These are phyloP conservation scores for Diaporthe longicolla DNA, from an alignment of 2,329 filamentous ascomycete species.

Conservation along the genomic window DNA sequence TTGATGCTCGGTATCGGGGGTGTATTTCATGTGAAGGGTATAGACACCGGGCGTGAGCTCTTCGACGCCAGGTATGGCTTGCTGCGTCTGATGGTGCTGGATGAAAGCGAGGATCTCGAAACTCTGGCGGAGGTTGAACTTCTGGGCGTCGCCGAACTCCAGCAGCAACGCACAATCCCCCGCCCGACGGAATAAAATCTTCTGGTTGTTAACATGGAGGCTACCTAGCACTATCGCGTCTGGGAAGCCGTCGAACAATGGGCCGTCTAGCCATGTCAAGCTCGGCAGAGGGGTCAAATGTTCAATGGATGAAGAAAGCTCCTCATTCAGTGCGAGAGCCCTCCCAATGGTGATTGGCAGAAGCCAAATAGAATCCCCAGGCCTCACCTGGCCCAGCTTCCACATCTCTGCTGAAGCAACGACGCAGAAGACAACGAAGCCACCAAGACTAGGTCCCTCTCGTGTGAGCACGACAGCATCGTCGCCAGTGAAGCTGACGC, in stretches of 20 bases:
- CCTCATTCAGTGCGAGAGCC: neutral
- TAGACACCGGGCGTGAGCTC: slow-evolving; percentile 8
- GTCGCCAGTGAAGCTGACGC: slow-evolving; percentile 15
- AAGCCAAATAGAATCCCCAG: neutral
- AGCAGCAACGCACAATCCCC: slow-evolving; percentile 1
- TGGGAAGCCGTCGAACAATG: neutral
- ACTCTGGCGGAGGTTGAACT: neutral
- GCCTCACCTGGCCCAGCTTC: slow-evolving; percentile 10
- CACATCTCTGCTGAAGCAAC: slow-evolving; percentile 13
- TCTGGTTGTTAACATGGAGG: neutral
- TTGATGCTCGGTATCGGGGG: too few species aligned
- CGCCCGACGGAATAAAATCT: neutral
- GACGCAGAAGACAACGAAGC: slow-evolving; percentile 10
- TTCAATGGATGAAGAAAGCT: neutral
- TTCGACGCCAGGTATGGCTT: slow-evolving; percentile 1
- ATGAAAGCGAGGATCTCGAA: slow-evolving; percentile 9
- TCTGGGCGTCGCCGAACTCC: neutral
- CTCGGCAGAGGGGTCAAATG: neutral
- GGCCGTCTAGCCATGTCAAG: neutral
- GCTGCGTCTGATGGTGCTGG: neutral
- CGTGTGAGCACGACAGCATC: neutral
- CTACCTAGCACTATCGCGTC: neutral
- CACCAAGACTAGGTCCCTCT: neutral
- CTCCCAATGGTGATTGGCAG: neutral
- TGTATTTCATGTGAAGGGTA: neutral